Base-by-base conservation (phyloP, 768 basidiomycete genomes). In the Agrocybe praecox region DNA sequence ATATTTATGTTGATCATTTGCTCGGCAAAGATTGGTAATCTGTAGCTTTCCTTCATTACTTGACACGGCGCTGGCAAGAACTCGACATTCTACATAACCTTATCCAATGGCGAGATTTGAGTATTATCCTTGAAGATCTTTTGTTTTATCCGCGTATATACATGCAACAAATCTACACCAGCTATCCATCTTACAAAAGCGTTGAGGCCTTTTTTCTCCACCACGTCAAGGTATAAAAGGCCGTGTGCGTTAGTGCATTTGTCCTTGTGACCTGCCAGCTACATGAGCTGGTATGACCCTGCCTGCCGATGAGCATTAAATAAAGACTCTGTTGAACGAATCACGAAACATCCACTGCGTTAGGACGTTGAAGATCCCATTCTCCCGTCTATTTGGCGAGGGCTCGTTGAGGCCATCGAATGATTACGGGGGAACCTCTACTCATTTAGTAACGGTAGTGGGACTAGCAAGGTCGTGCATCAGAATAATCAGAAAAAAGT, bases 381-480 rank as follows among this genome's bases (percentile, higher is more conserved):
- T 78, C 72, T 76, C 74, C 78, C 75, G 74, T 78, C 75, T 72
- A 69, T 67, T 71, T 77, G 78, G 80, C 80, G 79, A 85, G 81
- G 85, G 86, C 86, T 77, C 87, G 87, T 89, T 89, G 87, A 89
- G 87, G 87, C 87, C 87, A 74, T 82, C 79, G 75, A 40, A 72
- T 70, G 62, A 67, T 57, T 66, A 72, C 69, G 67, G 68, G 70
- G n/a, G 55, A 56, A 57, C 59, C 56, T 61, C 55, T 62, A 65
- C 49, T 62, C 66, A 67, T 56, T 70, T 76, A 81, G 73, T 81
- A 81, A 60, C 80, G 78, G 71, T 77, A 79, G 64, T 77, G 76
- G 22, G 65, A 62, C 75, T 76, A 42, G 22, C 46, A 34, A 43
- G 53, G 34, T 34, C 2, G 21, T 12, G 53, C 17, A 56, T 49